phyloP scores from a whole-genome alignment of 805 yeast species.

The Komagataella ulmi region DNA sequence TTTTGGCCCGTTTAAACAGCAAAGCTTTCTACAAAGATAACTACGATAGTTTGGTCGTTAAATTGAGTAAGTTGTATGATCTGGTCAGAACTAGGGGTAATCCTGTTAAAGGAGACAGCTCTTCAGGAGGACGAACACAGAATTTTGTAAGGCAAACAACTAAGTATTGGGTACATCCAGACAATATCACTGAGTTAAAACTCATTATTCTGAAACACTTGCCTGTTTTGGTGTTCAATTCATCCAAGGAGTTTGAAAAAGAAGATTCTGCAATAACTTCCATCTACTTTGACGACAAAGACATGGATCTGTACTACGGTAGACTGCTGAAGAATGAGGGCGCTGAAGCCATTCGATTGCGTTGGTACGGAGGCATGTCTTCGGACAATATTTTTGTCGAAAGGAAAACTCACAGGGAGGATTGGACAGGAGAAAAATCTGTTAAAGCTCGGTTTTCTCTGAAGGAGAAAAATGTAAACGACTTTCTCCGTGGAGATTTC shows the following conservation, averaged over 20 bases:
- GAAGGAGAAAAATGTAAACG: constrained; percentile 83
- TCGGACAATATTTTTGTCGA: constrained; percentile 89
- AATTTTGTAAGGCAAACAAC: constrained; percentile 98
- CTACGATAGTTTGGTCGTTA: constrained; percentile 79
- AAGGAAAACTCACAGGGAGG: constrained; percentile 96
- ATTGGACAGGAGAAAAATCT: constrained; percentile 99
- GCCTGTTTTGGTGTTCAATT: constrained; percentile 91
- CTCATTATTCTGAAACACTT: constrained; percentile 84
- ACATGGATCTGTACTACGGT: constrained; percentile 86
- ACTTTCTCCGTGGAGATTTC: constrained; percentile 68
- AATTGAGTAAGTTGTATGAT: constrained; percentile 80
- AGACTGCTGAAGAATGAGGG: constrained; percentile 94
- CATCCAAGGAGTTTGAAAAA: constrained; percentile 80
- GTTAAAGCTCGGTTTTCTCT: constrained; percentile 93
- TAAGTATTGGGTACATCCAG: constrained; percentile 98
- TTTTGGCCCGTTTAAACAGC: constrained; percentile 83
- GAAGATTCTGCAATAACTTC: constrained; percentile 97
- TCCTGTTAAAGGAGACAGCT: constrained; percentile 86
- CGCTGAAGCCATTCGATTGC: constrained; percentile 93
- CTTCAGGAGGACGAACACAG: constrained; percentile 98
- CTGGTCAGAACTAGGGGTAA: constrained; percentile 92
- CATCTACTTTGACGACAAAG: constrained; percentile 84
- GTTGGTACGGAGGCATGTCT: constrained; percentile 99
- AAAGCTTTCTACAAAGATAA: constrained; percentile 95
- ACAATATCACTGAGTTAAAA: constrained; percentile 92